A percentile compares a stretch with the other conserved stretches of the same genome.
phyloP scores from a whole-genome alignment of 2,329 filamentous ascomycete genomes.

The Colletotrichum liaoningense region DNA sequence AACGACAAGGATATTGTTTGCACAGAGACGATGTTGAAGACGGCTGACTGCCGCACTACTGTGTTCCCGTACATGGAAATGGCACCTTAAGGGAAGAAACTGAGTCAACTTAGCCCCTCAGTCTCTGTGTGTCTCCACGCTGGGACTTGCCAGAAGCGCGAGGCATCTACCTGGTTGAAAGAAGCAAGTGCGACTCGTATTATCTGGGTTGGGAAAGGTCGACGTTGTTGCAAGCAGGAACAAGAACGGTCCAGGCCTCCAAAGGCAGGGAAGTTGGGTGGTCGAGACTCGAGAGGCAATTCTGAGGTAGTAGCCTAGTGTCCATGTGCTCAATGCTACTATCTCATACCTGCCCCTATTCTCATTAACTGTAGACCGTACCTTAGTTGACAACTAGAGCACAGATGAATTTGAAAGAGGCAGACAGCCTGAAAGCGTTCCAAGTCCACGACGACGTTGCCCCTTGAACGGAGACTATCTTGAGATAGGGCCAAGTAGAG shows the following conservation, averaged over 20 bases:
- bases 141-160: not conserved
- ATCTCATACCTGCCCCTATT: not conserved
- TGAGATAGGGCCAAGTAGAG: constrained; percentile 9
- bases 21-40: not conserved
- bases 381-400: not conserved
- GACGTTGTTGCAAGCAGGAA: not conserved
- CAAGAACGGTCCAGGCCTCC: not conserved
- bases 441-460: not conserved
- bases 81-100: not conserved
- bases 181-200: not conserved
- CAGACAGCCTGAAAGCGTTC: not conserved
- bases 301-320: not conserved
- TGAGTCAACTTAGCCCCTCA: not conserved
- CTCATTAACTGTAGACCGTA: not conserved
- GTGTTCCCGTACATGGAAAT: not conserved
- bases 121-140: not conserved
- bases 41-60: not conserved
- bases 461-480: not conserved
- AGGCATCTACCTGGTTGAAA: not conserved
- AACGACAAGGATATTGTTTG: not conserved
- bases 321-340: not conserved
- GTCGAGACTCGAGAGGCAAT: not conserved
- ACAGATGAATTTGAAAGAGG: not conserved
- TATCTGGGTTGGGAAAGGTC: not conserved
- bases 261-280: not conserved